Conservation (phyloP, 2,329 filamentous ascomycete genomes). For the Calonectria multiphialidica region DNA sequence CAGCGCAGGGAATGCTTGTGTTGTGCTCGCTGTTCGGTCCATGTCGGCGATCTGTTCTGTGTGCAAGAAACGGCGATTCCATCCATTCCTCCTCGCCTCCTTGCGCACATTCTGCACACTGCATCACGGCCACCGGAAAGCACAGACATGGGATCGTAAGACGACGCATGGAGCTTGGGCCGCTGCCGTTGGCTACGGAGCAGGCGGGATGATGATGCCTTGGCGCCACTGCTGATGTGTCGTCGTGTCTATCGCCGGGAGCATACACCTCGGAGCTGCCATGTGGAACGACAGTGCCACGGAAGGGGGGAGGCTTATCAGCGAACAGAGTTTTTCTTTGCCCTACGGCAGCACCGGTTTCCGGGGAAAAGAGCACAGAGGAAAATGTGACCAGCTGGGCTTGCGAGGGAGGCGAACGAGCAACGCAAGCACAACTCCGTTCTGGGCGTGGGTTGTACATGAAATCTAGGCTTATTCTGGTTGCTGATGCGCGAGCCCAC, state of each 20-base stretch:
- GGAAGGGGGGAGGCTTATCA: neutral
- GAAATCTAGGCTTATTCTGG: neutral
- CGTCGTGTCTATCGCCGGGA: slow-evolving; percentile 16
- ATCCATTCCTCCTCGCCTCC: neutral
- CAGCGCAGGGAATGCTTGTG: neutral
- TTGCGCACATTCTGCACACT: neutral
- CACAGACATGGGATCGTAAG: slow-evolving; percentile 12
- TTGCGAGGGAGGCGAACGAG: neutral
- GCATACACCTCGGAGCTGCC: neutral
- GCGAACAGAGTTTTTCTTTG: neutral
- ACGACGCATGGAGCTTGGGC: slow-evolving; percentile 13
- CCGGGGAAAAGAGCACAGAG: neutral
- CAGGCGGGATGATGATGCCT: neutral
- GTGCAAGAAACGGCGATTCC: neutral
- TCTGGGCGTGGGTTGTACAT: neutral
- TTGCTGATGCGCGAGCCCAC: neutral
- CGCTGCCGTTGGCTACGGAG: neutral
- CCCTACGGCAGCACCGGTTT: neutral
- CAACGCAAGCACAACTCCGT: neutral
- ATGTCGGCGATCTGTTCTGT: neutral
- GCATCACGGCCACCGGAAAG: neutral
- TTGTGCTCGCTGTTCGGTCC: slow-evolving; percentile 5
- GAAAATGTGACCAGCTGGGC: neutral
- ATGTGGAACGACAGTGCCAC: slow-evolving; percentile 8
- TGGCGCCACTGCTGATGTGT: slow-evolving; percentile 18